Evolutionary conservation across 768 basidiomycete species (phyloP).

Genomic region (Collybiopsis luxurians): DNA sequence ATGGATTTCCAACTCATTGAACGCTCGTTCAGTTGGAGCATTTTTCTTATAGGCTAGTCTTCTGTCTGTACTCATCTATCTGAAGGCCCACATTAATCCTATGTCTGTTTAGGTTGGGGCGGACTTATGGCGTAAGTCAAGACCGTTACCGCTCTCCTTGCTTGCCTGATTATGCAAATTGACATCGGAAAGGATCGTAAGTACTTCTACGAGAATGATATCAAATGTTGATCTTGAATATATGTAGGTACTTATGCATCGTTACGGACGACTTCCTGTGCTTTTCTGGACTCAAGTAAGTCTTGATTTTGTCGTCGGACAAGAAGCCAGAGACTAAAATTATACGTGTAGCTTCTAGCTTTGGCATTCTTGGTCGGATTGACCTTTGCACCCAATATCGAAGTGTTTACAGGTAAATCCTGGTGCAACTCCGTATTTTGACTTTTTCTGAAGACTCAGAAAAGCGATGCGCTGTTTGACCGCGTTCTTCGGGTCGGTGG

Average conservation of each 20-base stretch:
- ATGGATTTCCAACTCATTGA: too few species aligned
- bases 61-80: not conserved
- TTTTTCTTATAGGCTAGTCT: constrained; percentile 52
- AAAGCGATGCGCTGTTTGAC: constrained; percentile 55
- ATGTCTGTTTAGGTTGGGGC: constrained; percentile 44
- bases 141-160: not conserved
- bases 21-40: constrained; percentile 50
- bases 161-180: not conserved
- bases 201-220: not conserved
- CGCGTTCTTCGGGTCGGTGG: constrained; percentile 51
- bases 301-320: not conserved
- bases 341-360: constrained; percentile 42
- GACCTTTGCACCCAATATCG: constrained; percentile 54
- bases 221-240: not conserved
- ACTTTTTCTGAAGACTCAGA: too few species aligned
- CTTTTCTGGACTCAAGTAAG: constrained; percentile 70
- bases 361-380: constrained; percentile 55
- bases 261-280: constrained; percentile 61
- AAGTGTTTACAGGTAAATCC: constrained; percentile 49
- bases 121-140: constrained; percentile 40
- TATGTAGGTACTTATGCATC: constrained; percentile 50
- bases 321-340: not conserved
- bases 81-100: not conserved
- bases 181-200: not conserved
- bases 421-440: not conserved